Evolutionary conservation across 305 asterid species (phyloP), one percentile per base, ranked within the genome.

Genomic region (Petunia hybrid): DNA sequence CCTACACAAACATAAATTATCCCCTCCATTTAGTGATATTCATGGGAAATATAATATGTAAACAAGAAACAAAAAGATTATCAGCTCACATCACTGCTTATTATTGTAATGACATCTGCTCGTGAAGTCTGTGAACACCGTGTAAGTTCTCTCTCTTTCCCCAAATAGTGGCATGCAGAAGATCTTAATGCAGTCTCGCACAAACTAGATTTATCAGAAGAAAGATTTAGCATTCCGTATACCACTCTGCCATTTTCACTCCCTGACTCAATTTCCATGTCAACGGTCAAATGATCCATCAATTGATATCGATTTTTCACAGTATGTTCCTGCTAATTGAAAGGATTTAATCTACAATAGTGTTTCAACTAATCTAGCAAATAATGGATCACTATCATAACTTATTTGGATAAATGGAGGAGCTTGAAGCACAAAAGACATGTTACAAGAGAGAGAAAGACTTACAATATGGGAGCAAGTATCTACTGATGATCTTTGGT

Each of bases 71-170:
- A 59, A 45, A 35, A 55, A 67, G 57, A 68, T 12, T 41, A 6
- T 31, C 46, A 66, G 64, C 83, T 80, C 56, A 80, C 83, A 69
- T 80, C 78, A 36, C 71, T 80, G 39, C 69, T 43, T 5, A 80
- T 69, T 16, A 68, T 40, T 39, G 69, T 6, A 69, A 46, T 0
- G 13, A 22, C 51, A 43, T 56, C 66, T 67, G 69, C 83, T 55
- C 68, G 22, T 68, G 78, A 80, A 80, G 35, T 35, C 22, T 12
- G 22, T 31, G 70, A 16, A 57, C 0, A 4, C 1, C 31, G 40
- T 43, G 62, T 36, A n/a, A n/a, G 71, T 80, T 80, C 83, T 40
- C 6, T 68, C 69, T 42, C 60, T 67, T n/a, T 69, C 40, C 62
- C 53, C 66, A 22, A 8, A 67, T 45, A 39, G 64, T 45, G 64